Percentiles rank a stretch among this genome's conserved stretches.
phyloP scores from a whole-genome alignment of 805 yeast species.

The Kodamaea lidongshanica region DNA sequence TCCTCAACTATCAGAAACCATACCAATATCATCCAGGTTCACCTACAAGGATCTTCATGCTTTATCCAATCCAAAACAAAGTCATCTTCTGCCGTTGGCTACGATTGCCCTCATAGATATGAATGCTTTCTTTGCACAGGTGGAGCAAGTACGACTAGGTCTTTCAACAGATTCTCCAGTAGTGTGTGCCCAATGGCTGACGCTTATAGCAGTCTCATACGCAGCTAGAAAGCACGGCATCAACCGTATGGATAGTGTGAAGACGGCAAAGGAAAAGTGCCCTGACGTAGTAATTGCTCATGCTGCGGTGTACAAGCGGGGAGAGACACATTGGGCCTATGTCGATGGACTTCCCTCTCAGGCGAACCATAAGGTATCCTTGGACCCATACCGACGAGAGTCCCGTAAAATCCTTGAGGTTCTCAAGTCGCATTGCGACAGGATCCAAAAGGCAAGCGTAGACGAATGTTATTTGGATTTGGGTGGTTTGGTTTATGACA shows the following conservation, averaged over 20 bases:
- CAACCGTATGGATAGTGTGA: conserved; percentile 65
- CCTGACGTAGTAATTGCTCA: conserved; percentile 75
- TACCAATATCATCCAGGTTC: conserved; percentile 18
- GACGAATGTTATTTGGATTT: conserved; percentile 89
- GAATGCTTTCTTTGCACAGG: conserved; percentile 95
- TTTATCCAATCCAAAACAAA: conserved; percentile 38
- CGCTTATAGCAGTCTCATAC: conserved; percentile 84
- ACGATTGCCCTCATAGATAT: conserved; percentile 83
- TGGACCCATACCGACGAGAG: conserved; percentile 89
- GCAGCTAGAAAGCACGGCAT: conserved; percentile 86
- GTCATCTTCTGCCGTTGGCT: conserved; percentile 64
- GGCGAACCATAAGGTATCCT: conserved; percentile 68
- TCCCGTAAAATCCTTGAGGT: conserved; percentile 71
- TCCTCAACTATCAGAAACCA: no score
- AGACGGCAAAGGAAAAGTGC: conserved; percentile 67
- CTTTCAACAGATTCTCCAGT: conserved; percentile 68
- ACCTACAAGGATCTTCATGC: conserved; percentile 45
- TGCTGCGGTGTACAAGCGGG: conserved; percentile 88
- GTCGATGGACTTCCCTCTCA: conserved; percentile 53
- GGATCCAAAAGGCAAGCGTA: conserved; percentile 89
- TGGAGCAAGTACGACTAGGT: conserved; percentile 72
- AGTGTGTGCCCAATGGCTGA: conserved; percentile 90
- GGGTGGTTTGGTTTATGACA: conserved; percentile 54
- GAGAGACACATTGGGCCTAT: conserved; percentile 80
- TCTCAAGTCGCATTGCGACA: conserved; percentile 53